Evolutionary conservation across 2,329 filamentous ascomycete genomes (phyloP).

Genomic region (Lithohypha guttulata): DNA sequence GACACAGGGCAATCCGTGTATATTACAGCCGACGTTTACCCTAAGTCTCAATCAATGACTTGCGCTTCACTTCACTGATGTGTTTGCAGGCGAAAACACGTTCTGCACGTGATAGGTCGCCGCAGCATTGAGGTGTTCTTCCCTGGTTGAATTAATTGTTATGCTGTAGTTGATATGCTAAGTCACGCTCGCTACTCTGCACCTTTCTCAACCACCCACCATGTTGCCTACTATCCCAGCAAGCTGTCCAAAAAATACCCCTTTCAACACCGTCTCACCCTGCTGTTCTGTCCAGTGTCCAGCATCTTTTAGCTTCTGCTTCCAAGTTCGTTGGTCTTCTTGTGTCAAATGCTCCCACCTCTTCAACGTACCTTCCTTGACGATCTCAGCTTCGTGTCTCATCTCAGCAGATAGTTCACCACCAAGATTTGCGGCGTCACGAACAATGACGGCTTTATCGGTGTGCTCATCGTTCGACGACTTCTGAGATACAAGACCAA

Average conservation of each 20-base stretch:
- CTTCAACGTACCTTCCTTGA: constrained; percentile 28
- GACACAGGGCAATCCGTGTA: too few species aligned
- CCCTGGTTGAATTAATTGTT: too few species aligned
- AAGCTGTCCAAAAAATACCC: constrained; percentile 65
- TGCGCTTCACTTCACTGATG: too few species aligned
- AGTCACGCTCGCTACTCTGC: too few species aligned
- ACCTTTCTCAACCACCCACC: neutral
- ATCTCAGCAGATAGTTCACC: constrained; percentile 31
- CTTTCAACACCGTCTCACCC: constrained; percentile 65
- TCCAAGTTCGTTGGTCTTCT: constrained; percentile 58
- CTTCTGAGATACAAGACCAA: constrained; percentile 18
- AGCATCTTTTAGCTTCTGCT: constrained; percentile 53
- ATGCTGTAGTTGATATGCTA: too few species aligned
- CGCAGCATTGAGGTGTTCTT: too few species aligned
- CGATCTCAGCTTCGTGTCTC: constrained; percentile 20
- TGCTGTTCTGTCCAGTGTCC: constrained; percentile 72
- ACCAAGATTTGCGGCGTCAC: constrained; percentile 23
- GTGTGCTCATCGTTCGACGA: constrained; percentile 13
- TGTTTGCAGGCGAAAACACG: too few species aligned
- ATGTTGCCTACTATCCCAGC: constrained; percentile 47
- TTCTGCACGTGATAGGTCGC: too few species aligned
- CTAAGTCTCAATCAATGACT: too few species aligned
- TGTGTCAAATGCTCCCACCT: constrained; percentile 61
- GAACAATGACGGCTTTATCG: constrained; percentile 22
- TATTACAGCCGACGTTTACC: too few species aligned